Base-by-base conservation (phyloP, 805 yeast species). In the Zygoascus biomembranicola region DNA sequence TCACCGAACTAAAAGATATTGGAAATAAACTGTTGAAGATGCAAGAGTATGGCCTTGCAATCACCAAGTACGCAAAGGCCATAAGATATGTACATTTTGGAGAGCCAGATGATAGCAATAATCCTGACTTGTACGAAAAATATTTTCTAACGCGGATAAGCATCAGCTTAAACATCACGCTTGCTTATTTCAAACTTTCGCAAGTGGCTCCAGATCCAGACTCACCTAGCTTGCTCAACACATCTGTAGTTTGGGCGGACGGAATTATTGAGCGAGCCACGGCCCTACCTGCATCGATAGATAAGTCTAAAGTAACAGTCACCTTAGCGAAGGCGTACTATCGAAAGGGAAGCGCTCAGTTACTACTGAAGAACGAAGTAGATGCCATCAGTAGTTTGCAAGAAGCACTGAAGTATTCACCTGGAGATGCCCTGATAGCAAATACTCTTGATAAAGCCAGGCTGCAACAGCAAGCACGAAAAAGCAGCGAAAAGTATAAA, bases 311-410 rank as follows among this genome's bases (percentile, higher is more conserved):
- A 6, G 20, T 42, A 19, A n/a, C 20, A 5, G 14, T 19, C 2
- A 42, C 4, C 5, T 9, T 13, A n/a, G 88, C 95, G 16, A 90
- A 90, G 73, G 97, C 97, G 0, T 72, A 80, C 45, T 90, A 83
- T 73, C 83, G 98, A 67, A 82, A 92, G 68, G 97, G 95, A 39
- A 72, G 78, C 64, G 96, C 94, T 1, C 77, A 81, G 62, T 69
- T 80, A 55, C 69, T 77, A 8, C 71, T 76, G 20, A 84, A 84
- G 63, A 83, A 87, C 63, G 84, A 81, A 52, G 92, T 84, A 32
- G 77, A 74, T 54, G 95, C 96, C 0, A 71, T 84, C 50, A 69
- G 67, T 11, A 85, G 84, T 56, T 77, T 90, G 54, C 79, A 81
- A 59, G 73, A 75, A 56, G 97, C 97, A 0, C 69, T 80, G 26